Base-by-base conservation (phyloP, 495 filamentous ascomycete genomes). In the Eremomyces bilateralis region DNA sequence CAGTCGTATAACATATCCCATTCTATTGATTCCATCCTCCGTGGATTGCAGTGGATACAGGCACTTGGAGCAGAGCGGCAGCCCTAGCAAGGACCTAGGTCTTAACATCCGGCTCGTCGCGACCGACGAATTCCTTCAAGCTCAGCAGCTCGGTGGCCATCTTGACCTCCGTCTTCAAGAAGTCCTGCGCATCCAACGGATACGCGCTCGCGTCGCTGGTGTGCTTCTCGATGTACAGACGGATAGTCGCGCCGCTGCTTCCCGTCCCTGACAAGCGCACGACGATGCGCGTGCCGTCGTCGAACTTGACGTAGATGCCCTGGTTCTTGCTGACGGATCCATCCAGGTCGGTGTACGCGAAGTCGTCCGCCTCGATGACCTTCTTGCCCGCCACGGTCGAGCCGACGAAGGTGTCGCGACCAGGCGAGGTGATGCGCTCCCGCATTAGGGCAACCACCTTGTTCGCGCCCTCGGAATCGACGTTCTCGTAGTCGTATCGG, bases 401-500 rank as follows among this genome's bases (percentile, higher is more conserved):
- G 36, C 80, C 81, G 21, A 93, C 63, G 41, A 95, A 94, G 36
- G 76, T 61, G 36, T 62, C 61, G 40, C 82, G 73, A 50, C 78
- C 69, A 8, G 68, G 67, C 32, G 62, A 62, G 13, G 8, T 13
- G 48, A 77, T 67, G 34, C 70, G 54, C 43, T 66, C 65, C 36
- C 71, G 66, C 42, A 97, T 59, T 25, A 74, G 73, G 38, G 66
- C 71, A 29, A 90, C 73, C 28, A 97, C 69, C 60, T 83, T 80
- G 60, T 78, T 79, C 20, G 90, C 90, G 33, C 79, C 84, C 2
- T 80, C 80, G 38, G 70, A 74, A 55, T 90, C 80, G 40, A 91
- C 83, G 39, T 85, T 71, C 59, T 97, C 88, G 59, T 88, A 97
- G 58, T 97, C 88, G 57, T 93, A 95, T 31, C 88, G 81, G 19